Base-by-base conservation (phyloP, 176 grass and related monocot genomes). In the Alloteropsis semialata region DNA sequence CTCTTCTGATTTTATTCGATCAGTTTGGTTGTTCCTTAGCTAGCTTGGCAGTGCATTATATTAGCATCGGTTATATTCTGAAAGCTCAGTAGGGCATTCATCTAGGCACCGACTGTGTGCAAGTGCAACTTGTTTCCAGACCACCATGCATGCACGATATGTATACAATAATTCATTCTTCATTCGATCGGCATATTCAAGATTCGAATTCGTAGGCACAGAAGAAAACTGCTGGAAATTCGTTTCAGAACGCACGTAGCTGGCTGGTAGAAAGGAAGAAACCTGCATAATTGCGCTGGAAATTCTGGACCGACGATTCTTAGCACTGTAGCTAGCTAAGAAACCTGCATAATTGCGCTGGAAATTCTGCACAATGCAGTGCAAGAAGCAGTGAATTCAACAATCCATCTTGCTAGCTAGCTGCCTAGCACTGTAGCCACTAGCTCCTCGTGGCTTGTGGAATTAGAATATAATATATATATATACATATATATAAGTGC, bases 61-160 rank as follows among this genome's bases (percentile, higher is more conserved):
- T 11, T 28, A 37, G 46, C 77, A 81, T 81, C 78, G n/a, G n/a
- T n/a, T n/a, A n/a, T n/a, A 42, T 81, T 56, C 43, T 3, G 45
- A 66, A 34, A 66, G 21, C 32, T 38, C 3, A 28, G 22, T 13
- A 80, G 50, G 42, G 30, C 42, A 49, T 50, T 18, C 44, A 13
- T 67, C 19, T 24, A 54, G 45, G 38, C 21, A 36, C 41, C 17
- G 24, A 19, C 44, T 1, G 27, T 34, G 60, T 44, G 10, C 10
- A 1, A 2, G 10, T 4, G 32, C 30, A 24, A n/a, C 32, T 5
- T 25, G 37, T 43, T 21, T 18, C 7, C 11, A 14, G 32, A 53
- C 25, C 6, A 24, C 22, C 21, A 9, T 5, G 29, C 29, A 66
- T 17, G 22, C 69, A 62, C 1, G 14, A 3, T 62, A n/a, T n/a